A percentile compares a stretch with the other conserved stretches of the same genome.
These are phyloP conservation scores for Pichia sp. DNA, from an alignment of 1,139 yeast species.

Conservation along the genomic window DNA sequence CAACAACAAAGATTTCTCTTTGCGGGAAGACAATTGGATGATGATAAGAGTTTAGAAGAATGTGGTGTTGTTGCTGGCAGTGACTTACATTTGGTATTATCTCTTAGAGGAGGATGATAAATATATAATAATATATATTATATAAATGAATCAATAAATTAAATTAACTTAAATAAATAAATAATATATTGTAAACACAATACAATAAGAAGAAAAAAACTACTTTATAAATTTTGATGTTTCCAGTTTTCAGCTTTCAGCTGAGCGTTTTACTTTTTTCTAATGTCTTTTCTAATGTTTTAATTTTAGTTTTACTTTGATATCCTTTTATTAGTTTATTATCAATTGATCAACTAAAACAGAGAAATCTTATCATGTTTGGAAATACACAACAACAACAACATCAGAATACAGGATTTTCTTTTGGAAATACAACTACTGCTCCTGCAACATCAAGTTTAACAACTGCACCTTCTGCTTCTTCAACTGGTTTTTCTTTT, in stretches of 20 bases:
- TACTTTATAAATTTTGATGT: no score
- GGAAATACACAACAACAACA: conserved; percentile 7
- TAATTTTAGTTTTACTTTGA: no score
- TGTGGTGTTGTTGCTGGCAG: conserved; percentile 71
- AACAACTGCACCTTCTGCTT: not conserved
- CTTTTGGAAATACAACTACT: conserved; percentile 15
- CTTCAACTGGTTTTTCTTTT: conserved; percentile 19
- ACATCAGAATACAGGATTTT: conserved; percentile 19
- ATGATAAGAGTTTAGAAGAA: conserved; percentile 60
- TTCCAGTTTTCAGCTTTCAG: no score
- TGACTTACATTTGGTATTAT: conserved; percentile 79
- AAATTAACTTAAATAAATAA: no score
- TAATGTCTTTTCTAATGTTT: no score
- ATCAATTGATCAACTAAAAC: no score
- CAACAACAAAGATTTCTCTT: conserved; percentile 88
- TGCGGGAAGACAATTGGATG: conserved; percentile 89
- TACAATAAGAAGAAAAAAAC: no score
- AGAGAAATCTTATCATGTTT: conserved; percentile 9
- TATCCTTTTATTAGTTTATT: no score
- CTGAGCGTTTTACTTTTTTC: no score
- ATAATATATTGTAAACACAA: no score
- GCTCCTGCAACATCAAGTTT: not conserved
- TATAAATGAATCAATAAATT: no score
- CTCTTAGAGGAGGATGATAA: conserved; percentile 72
- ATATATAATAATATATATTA: no score